Base-by-base conservation (phyloP, 371 early-diverging fungal species). In the Syncephalastrum contaminatum region DNA sequence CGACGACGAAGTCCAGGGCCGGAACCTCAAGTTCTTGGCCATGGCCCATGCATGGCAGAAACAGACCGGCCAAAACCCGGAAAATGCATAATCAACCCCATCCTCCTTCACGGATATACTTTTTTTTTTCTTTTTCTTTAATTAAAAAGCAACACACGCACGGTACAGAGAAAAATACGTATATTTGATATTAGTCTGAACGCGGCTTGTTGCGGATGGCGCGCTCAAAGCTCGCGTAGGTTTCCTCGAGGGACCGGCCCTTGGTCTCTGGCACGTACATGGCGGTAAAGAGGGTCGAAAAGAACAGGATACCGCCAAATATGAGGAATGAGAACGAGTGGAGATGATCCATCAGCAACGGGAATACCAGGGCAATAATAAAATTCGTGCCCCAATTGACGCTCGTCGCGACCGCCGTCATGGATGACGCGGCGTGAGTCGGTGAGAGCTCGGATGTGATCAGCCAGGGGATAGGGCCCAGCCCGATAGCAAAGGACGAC, bases 31-130 rank as follows among this genome's bases (percentile, higher is more conserved):
- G 70, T 72, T 98, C 56, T 81, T 97, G 65, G 88, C 85, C 55
- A 86, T 91, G 81, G 97, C 97, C 4, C 93, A 93, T 53, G 81
- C 88, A 62, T 98, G 98, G 98, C 89, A 93, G 12, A 16, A 56
- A 40, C 50, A 50, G 19, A 36, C 10, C 36, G 12, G 36, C 10
- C 36, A 30, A 30, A 30, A 10, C 36, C 5, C 36, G 36, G 36
- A 30, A 30, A 30, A 30, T 30, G 36, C 36, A 30, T 30, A 30
- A 30, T 30, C 10, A 6, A 2, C 36, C 36, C 36, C 36, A 2
- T 30, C 2, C 10, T 10, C 7, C 10, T 30, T 30, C 36, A 30
- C 10, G 36, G 36, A 30, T 30, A 6, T 30, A 30, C 36, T 8
- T 30, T 30, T 30, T 30, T 30, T 30, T 30, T 30, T 30, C 36